phyloP scores from a whole-genome alignment of 2,329 filamentous ascomycete genomes.

The Stagonosporopsis rhizophila region DNA sequence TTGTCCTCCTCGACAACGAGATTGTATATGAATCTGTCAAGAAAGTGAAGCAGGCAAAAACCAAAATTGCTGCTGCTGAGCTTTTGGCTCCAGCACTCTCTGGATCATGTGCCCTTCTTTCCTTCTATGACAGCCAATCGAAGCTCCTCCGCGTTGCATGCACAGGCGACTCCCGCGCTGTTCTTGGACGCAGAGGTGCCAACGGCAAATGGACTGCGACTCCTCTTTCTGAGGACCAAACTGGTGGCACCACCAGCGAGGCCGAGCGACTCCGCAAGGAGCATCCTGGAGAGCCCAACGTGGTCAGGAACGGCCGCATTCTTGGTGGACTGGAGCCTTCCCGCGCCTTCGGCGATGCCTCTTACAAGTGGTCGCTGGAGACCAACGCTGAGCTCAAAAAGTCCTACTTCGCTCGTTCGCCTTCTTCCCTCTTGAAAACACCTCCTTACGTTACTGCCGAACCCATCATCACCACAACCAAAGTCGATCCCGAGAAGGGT shows the following conservation, averaged over 20 bases:
- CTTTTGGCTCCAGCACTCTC: constrained; percentile 90
- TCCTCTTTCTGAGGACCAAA: constrained; percentile 90
- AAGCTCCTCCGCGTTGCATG: constrained; percentile 93
- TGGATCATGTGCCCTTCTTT: constrained; percentile 94
- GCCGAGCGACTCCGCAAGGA: constrained; percentile 80
- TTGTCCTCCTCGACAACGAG: constrained; percentile 86
- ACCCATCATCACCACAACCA: constrained; percentile 90
- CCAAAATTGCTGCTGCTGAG: constrained; percentile 89
- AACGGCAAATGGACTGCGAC: constrained; percentile 94
- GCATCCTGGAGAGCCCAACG: constrained; percentile 88
- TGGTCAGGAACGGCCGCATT: constrained; percentile 87
- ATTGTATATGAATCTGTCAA: constrained; percentile 93
- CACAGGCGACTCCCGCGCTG: constrained; percentile 94
- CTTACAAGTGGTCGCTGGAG: constrained; percentile 94
- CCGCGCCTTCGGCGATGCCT: constrained; percentile 93
- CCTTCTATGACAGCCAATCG: constrained; percentile 90
- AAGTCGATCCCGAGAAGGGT: constrained; percentile 85
- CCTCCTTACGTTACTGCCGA: constrained; percentile 98
- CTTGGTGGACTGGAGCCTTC: constrained; percentile 91
- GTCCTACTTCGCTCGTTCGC: constrained; percentile 85
- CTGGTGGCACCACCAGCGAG: constrained; percentile 86
- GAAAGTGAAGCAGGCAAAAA: constrained; percentile 87
- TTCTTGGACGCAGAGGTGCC: constrained; percentile 78
- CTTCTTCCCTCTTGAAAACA: constrained; percentile 79
- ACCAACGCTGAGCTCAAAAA: constrained; percentile 81